Conservation (phyloP, 2,329 filamentous ascomycete genomes). For the Alternaria ethzedia region DNA sequence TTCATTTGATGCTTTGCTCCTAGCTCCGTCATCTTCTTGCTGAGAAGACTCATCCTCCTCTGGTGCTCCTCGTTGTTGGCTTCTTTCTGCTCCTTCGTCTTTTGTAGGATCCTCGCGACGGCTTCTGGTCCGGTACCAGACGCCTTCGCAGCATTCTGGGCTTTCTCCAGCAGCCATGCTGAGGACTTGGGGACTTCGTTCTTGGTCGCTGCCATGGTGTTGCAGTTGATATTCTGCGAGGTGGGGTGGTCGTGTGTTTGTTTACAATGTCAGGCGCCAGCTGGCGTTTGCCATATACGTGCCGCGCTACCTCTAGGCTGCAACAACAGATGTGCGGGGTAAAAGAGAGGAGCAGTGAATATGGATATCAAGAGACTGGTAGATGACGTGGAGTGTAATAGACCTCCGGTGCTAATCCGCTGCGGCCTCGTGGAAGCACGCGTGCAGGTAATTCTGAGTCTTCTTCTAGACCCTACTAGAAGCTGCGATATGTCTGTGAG, state of each 20-base stretch:
- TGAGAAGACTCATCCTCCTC: not conserved
- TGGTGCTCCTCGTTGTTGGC: not conserved
- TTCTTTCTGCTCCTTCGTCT: not conserved
- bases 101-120: not conserved
- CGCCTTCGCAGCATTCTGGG: not conserved
- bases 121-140: not conserved
- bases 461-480: not conserved
- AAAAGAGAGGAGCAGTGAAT: not conserved
- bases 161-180: constrained; percentile 5
- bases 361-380: not conserved
- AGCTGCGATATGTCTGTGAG: not conserved
- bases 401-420: not conserved
- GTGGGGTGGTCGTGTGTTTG: not conserved
- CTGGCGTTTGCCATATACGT: not conserved
- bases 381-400: not conserved
- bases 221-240: not conserved
- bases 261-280: not conserved
- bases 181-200: not conserved
- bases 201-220: not conserved
- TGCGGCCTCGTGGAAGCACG: not conserved
- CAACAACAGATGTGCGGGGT: not conserved
- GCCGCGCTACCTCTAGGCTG: not conserved
- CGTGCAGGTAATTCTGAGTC: not conserved
- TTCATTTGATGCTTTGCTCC: not conserved
- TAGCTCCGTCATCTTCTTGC: not conserved